Base-by-base conservation (phyloP, 768 basidiomycete genomes). In the Tricholoma matsutake region DNA sequence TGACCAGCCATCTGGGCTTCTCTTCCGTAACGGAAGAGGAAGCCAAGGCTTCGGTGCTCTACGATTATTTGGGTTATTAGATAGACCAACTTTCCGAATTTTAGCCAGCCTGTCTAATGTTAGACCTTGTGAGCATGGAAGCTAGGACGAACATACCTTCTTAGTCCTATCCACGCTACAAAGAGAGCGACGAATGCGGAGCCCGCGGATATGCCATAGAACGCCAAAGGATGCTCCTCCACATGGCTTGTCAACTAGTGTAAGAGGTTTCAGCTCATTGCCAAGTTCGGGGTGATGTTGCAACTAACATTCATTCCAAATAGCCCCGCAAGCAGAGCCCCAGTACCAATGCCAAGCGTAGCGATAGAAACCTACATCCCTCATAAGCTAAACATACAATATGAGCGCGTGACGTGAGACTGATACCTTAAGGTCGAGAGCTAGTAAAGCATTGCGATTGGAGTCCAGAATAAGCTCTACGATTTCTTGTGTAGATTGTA, bases 401-500 rank as follows among this genome's bases (percentile, higher is more conserved):
- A 11, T 52, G 7, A 41, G 28, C 18, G 13, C 25, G 2, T 9
- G 31, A 18, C 7, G 9, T 53, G 54, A 45, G 51, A 6, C 45
- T 63, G 75, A 16, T 64, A 89, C 92, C 80, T 95, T 89, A 43
- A 98, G 80, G 75, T 98, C 96, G 34, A 98, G 83, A 51, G 93
- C 92, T 20, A 98, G 81, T 14, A 98, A 80, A 4, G 91, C 85
- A 68, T 98, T 98, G 53, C 96, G 89, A 76, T 97, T 97, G 53
- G 95, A 91, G 73, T 98, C 96, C 41, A 98, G 81, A 68, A 98
- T 94, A 61, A 98, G 82, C 73, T 98, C 96, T 2, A 96, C 93
- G 57, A 98, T 98, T 75, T 98, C 96, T 78, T 98, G 96, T 0
- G 96, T 98, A 11, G 95, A 94, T 75, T 95, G 91, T 39, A 98